Percentiles rank a stretch among this genome's conserved stretches.
phyloP scores from a whole-genome alignment of 208 protist genomes.

The Wallacemonas sp. region DNA sequence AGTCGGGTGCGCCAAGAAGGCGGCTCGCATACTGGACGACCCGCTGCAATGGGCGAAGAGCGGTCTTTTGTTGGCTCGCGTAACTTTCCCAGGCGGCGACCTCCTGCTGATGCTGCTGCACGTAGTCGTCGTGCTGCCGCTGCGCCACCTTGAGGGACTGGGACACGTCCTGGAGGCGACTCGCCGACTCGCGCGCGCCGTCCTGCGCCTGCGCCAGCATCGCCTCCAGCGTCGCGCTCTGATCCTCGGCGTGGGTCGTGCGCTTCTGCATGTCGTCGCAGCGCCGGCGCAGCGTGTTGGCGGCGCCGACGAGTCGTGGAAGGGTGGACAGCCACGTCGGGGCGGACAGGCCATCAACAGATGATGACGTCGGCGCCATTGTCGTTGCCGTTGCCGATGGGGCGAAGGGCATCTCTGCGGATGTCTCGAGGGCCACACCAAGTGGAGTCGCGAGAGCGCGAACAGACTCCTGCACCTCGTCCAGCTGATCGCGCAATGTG shows the following conservation, averaged over 20 bases:
- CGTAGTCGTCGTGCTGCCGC: slow-evolving; percentile 1
- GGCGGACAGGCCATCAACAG: not conserved
- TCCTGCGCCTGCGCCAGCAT: not conserved
- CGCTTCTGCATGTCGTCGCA: not conserved
- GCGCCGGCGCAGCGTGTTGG: slow-evolving; percentile 1
- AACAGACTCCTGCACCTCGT: not conserved
- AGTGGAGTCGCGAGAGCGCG: not conserved
- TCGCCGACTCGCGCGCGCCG: not conserved
- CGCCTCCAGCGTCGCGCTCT: not conserved
- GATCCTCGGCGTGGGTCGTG: not conserved
- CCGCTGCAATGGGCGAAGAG: slow-evolving; percentile 1
- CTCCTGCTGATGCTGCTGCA: slow-evolving; percentile 1
- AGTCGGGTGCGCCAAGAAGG: not conserved
- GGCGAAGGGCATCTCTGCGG: not conserved
- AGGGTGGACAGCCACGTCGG: not conserved
- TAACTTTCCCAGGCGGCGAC: not conserved
- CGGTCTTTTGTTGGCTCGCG: not conserved
- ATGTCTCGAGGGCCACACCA: not conserved
- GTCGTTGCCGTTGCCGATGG: not conserved
- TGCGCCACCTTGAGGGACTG: not conserved
- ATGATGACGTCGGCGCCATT: not conserved
- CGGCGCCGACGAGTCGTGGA: not conserved
- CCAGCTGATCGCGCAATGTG: not conserved
- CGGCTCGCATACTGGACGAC: not conserved
- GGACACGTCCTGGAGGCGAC: not conserved